A percentile compares a stretch with the other conserved stretches of the same genome.
Conservation (phyloP, 2,329 filamentous ascomycete genomes). For the Claviceps maximensis region DNA sequence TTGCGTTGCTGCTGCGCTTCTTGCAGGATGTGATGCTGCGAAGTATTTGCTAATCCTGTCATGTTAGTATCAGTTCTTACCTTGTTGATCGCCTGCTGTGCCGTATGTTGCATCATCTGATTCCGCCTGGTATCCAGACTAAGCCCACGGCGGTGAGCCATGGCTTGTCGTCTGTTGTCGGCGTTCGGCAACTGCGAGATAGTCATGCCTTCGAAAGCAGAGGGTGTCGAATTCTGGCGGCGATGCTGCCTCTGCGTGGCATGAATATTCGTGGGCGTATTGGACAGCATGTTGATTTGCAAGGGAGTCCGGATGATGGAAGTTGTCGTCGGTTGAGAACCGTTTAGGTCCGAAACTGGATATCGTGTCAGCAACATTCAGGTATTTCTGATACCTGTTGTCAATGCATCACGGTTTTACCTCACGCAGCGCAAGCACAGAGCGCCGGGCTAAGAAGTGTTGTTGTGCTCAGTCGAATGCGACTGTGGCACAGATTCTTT, state of each 20-base stretch:
- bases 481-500: slow-evolving; percentile 21
- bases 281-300: slow-evolving; percentile 65
- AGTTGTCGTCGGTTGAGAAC: slow-evolving; percentile 42
- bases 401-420: slow-evolving; percentile 29
- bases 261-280: slow-evolving; percentile 58
- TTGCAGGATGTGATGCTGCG: slow-evolving; percentile 67
- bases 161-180: slow-evolving; percentile 25
- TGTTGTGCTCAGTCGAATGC: slow-evolving; percentile 35
- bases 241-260: slow-evolving; percentile 47
- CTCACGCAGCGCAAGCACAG: slow-evolving; percentile 77
- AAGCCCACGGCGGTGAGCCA: slow-evolving; percentile 66
- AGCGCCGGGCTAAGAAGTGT: slow-evolving; percentile 53
- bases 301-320: slow-evolving; percentile 52
- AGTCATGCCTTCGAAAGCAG: slow-evolving; percentile 62
- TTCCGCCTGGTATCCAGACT: slow-evolving; percentile 64
- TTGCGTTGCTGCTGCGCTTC: slow-evolving; percentile 81
- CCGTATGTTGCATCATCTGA: slow-evolving; percentile 22
- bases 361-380: slow-evolving; percentile 3
- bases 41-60: slow-evolving; percentile 38
- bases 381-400: not conserved
- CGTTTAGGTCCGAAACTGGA: slow-evolving; percentile 31
- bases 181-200: slow-evolving; percentile 49
- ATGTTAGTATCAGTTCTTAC: slow-evolving; percentile 43
- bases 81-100: slow-evolving; percentile 23
- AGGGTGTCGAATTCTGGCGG: slow-evolving; percentile 78